A percentile compares a stretch with the other conserved stretches of the same genome.
Evolutionary conservation across 129 eudicot genomes (phyloP).

Genomic region (Saposhnikovia divaricata): DNA sequence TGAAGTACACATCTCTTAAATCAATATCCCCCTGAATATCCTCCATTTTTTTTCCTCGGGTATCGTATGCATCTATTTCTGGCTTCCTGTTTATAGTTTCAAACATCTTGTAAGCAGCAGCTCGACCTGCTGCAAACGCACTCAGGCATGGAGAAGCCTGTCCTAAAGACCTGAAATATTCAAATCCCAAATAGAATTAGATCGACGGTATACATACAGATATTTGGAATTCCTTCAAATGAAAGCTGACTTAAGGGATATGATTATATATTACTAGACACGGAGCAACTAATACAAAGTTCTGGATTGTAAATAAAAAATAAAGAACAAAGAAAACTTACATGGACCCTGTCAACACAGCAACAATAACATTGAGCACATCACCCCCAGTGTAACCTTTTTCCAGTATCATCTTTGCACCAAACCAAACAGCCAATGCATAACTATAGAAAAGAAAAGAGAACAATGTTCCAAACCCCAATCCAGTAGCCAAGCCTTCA

Average conservation of each 20-base stretch:
- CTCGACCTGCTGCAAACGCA: constrained; percentile 46
- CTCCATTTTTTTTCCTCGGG: constrained; percentile 28
- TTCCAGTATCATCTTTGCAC: constrained; percentile 38
- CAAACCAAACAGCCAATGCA: constrained; percentile 54
- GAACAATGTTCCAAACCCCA: constrained; percentile 39
- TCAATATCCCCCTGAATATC: constrained; percentile 43
- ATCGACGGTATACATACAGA: neutral
- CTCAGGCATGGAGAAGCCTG: constrained; percentile 46
- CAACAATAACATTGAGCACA: constrained; percentile 44
- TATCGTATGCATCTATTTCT: constrained; percentile 39
- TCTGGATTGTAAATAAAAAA: neutral
- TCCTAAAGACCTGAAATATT: constrained; percentile 35
- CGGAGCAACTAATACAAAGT: neutral
- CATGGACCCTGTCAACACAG: constrained; percentile 51
- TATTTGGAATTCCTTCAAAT: neutral
- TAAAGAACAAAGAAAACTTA: constrained; percentile 17
- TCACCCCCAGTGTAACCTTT: constrained; percentile 40
- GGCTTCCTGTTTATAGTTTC: constrained; percentile 42
- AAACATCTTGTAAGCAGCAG: constrained; percentile 54
- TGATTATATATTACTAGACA: neutral
- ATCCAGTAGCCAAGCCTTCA: constrained; percentile 46
- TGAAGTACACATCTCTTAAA: constrained; percentile 31
- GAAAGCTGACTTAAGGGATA: neutral
- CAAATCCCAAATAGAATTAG: neutral
- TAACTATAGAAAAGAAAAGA: constrained; percentile 31